These are phyloP conservation scores for Hemileia vastatrix DNA, from an alignment of 1,284 basidiomycete genomes.

Conservation along the genomic window DNA sequence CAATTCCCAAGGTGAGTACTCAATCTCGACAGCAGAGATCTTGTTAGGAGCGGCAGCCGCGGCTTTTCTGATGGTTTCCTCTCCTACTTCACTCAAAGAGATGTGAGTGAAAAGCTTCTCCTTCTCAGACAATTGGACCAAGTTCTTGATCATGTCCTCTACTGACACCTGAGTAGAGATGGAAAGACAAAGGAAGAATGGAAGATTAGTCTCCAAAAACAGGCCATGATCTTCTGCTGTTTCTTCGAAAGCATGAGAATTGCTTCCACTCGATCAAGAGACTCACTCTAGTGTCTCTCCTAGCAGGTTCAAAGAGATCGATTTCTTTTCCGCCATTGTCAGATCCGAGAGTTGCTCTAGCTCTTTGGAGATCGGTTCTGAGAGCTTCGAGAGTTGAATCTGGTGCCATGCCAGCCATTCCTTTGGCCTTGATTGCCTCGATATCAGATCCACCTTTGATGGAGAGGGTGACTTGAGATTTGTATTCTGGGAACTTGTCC, in stretches of 20 bases:
- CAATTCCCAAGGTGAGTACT: constrained; percentile 48
- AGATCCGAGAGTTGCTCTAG: constrained; percentile 29
- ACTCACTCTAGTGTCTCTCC: constrained; percentile 26
- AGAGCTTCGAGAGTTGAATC: constrained; percentile 27
- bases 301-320: constrained; percentile 34
- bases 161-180: constrained; percentile 1
- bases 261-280: background rate
- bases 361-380: constrained; percentile 28
- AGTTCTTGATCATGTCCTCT: constrained; percentile 30
- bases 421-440: constrained; percentile 20
- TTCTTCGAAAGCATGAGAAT: too few species aligned
- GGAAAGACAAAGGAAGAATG: background rate
- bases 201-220: background rate
- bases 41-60: constrained; percentile 24
- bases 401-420: constrained; percentile 26
- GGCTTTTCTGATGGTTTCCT: constrained; percentile 31
- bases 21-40: constrained; percentile 35
- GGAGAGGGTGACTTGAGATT: constrained; percentile 31
- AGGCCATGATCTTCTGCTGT: too few species aligned
- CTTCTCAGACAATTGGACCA: constrained; percentile 26
- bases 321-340: constrained; percentile 33
- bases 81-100: constrained; percentile 34
- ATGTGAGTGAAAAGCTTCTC: constrained; percentile 37
- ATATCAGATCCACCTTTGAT: constrained; percentile 37
- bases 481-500: constrained; percentile 32